Evolutionary conservation across 78 protist species (phyloP).

Genomic region (Pigoraptor vietnamica): DNA sequence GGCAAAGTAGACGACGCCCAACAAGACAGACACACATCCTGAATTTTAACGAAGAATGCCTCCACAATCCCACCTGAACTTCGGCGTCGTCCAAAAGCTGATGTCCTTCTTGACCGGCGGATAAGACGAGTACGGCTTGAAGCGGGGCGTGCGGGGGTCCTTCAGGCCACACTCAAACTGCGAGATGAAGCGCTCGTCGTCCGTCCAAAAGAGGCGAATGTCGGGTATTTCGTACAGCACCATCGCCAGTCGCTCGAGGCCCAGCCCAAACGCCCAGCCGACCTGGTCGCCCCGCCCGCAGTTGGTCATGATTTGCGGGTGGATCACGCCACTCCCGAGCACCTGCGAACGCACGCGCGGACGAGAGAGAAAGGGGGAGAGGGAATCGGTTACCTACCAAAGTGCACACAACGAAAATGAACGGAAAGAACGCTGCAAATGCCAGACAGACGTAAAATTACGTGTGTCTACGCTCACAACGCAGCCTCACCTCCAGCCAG

Average conservation of each 20-base stretch:
- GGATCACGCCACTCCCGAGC: conserved; percentile 76
- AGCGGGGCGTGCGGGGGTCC: neutral
- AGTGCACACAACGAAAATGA: too few relatives aligned
- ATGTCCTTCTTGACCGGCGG: neutral
- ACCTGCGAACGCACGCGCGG: conserved; percentile 14
- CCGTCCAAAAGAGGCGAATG: conserved; percentile 90
- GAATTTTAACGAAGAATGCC: conserved; percentile 12
- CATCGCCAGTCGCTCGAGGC: conserved; percentile 93
- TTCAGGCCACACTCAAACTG: conserved; percentile 45
- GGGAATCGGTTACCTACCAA: too few relatives aligned
- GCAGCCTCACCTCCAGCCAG: conserved; percentile 66
- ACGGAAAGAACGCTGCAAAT: too few relatives aligned
- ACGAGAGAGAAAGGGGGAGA: too few relatives aligned
- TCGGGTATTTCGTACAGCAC: conserved; percentile 80
- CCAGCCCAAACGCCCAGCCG: conserved; percentile 92
- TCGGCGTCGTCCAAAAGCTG: neutral
- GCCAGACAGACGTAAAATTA: neutral
- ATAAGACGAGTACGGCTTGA: neutral
- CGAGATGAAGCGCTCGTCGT: conserved; percentile 66
- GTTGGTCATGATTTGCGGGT: conserved; percentile 41
- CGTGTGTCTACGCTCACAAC: neutral
- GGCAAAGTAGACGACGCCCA: neutral
- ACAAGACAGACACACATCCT: neutral
- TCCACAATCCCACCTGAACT: neutral
- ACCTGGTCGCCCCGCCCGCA: conserved; percentile 21